Conservation (phyloP, 129 eudicot genomes). For the Ambrosia artemisiifolia region DNA sequence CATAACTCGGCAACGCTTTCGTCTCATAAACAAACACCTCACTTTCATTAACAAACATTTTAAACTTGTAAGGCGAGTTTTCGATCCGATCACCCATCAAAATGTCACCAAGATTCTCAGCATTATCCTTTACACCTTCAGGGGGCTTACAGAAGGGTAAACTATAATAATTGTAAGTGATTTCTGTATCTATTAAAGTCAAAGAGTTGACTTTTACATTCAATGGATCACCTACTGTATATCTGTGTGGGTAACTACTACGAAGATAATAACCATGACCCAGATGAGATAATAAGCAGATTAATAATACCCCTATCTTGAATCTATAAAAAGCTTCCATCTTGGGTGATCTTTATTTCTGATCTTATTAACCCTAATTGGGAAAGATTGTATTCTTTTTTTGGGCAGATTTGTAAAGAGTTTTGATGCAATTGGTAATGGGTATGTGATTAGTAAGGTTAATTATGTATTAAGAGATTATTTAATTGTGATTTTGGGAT, state of each 20-base stretch:
- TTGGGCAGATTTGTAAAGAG: neutral
- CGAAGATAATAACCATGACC: slow-evolving; percentile 36
- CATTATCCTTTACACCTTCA: too few relatives aligned
- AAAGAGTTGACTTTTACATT: too few relatives aligned
- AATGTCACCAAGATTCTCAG: too few relatives aligned
- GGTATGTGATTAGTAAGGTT: neutral
- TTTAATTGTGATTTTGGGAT: neutral
- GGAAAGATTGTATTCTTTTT: neutral
- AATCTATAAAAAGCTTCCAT: slow-evolving; percentile 26
- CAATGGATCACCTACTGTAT: too few relatives aligned
- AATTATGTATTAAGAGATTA: neutral
- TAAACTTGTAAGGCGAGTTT: too few relatives aligned
- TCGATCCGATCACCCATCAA: too few relatives aligned
- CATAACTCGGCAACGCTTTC: too few relatives aligned
- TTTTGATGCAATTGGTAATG: slow-evolving; percentile 3
- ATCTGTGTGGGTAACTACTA: slow-evolving; percentile 21
- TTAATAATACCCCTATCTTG: slow-evolving; percentile 26
- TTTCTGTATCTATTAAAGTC: too few relatives aligned
- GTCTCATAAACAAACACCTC: too few relatives aligned
- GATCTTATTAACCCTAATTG: slow-evolving; percentile 15
- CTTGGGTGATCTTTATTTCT: slow-evolving; percentile 1
- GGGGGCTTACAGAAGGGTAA: too few relatives aligned
- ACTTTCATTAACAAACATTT: too few relatives aligned
- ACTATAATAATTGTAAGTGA: too few relatives aligned
- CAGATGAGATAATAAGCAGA: slow-evolving; percentile 30